Conservation (phyloP, 345 rosid species). For the Corchorus olitorius region DNA sequence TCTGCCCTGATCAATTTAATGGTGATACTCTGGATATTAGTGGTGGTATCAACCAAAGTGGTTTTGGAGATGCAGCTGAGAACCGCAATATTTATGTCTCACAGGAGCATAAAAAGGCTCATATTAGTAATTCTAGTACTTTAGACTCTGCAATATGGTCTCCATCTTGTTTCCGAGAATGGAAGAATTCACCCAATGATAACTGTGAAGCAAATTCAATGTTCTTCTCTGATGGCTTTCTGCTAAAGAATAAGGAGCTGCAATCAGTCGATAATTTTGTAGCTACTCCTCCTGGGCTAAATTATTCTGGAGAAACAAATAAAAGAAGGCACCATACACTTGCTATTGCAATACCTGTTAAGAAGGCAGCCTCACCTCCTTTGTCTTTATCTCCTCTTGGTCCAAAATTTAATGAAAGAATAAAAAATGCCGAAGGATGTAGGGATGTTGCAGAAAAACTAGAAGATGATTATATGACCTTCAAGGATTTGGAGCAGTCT, state of each 20-base stretch:
- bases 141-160: conserved; percentile 25
- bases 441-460: conserved; percentile 23
- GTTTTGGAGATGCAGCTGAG: conserved; percentile 21
- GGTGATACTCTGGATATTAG: conserved; percentile 48
- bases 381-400: conserved; percentile 73
- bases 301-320: conserved; percentile 32
- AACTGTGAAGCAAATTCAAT: conserved; percentile 21
- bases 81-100: conserved; percentile 25
- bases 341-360: conserved; percentile 40
- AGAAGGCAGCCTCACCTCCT: conserved; percentile 43
- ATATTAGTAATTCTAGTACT: conserved; percentile 34
- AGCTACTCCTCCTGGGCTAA: conserved; percentile 24
- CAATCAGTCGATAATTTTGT: conserved; percentile 17
- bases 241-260: conserved; percentile 31
- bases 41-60: conserved; percentile 31
- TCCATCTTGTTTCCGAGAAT: conserved; percentile 24
- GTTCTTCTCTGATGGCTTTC: conserved; percentile 47
- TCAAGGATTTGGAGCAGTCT: conserved; percentile 40
- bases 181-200: conserved; percentile 27
- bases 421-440: conserved; percentile 33
- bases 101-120: conserved; percentile 63
- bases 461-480: conserved; percentile 33
- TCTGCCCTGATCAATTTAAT: conserved; percentile 41
- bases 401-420: conserved; percentile 50
- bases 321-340: conserved; percentile 30